These are phyloP conservation scores for Phytophthora litchii DNA, from an alignment of 352 stramenopile species.

Conservation along the genomic window DNA sequence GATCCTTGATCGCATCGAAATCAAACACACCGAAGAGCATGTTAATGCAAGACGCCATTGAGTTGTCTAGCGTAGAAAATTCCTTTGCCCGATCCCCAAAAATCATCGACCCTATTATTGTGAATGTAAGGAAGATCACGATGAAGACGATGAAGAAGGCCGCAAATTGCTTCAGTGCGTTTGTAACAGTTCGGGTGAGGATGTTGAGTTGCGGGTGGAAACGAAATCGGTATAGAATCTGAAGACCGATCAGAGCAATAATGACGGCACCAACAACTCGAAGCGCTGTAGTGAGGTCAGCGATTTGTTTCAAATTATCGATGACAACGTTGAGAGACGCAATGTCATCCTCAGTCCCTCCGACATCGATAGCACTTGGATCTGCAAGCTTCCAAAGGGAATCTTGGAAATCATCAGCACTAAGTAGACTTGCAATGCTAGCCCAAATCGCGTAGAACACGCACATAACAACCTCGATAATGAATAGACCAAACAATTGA, in stretches of 20 bases:
- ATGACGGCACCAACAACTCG: constrained; percentile 37
- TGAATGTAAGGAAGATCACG: constrained; percentile 63
- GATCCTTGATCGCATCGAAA: constrained; percentile 46
- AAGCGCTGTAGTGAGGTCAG: constrained; percentile 33
- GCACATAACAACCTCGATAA: constrained; percentile 15
- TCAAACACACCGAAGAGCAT: constrained; percentile 74
- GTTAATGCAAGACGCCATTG: constrained; percentile 63
- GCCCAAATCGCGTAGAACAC: constrained; percentile 54
- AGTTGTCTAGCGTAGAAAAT: constrained; percentile 50
- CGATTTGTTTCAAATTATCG: constrained; percentile 40
- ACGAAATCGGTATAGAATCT: constrained; percentile 55
- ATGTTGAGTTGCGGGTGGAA: constrained; percentile 64
- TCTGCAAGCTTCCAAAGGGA: constrained; percentile 23
- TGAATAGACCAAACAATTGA: constrained; percentile 10
- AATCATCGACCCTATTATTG: constrained; percentile 49
- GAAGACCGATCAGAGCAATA: constrained; percentile 41
- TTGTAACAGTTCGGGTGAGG: constrained; percentile 56
- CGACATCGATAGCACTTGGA: constrained; percentile 2
- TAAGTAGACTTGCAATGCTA: constrained; percentile 39
- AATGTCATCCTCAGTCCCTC: constrained; percentile 18
- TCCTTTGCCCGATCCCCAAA: constrained; percentile 58
- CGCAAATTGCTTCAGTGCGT: constrained; percentile 51
- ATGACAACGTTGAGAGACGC: constrained; percentile 40
- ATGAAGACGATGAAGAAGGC: constrained; percentile 64
- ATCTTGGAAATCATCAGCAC: constrained; percentile 41